Conservation (phyloP, 106 monocot genomes). For the Alisma plantagoaquatica region DNA sequence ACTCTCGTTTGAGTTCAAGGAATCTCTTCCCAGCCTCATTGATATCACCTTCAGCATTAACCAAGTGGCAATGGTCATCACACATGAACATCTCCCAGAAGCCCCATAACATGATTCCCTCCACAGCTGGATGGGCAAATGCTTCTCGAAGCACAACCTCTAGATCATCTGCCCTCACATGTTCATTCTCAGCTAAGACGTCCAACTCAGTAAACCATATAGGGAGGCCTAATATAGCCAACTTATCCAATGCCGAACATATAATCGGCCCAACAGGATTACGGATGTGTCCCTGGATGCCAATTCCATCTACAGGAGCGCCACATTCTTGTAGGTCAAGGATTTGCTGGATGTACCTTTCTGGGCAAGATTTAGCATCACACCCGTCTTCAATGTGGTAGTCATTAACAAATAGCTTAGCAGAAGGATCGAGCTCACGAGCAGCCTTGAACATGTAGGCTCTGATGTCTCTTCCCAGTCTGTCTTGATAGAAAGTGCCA, state of each 20-base stretch:
- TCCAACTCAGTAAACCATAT: constrained; percentile 96
- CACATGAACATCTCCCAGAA: constrained; percentile 83
- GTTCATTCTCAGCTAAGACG: constrained; percentile 52
- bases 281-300: constrained; percentile 67
- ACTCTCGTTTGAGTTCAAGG: constrained; percentile 65
- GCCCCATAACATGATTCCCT: constrained; percentile 82
- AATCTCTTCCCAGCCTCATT: constrained; percentile 79
- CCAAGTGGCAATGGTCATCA: constrained; percentile 57
- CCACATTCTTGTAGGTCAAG: constrained; percentile 77
- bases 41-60: constrained; percentile 66
- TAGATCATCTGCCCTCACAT: constrained; percentile 75
- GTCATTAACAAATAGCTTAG: constrained; percentile 76
- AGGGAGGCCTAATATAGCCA: constrained; percentile 67
- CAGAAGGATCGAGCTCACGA: constrained; percentile 49
- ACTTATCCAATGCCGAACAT: constrained; percentile 68
- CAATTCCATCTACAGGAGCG: constrained; percentile 69
- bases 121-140: constrained; percentile 78
- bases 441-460: constrained; percentile 62
- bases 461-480: constrained; percentile 54
- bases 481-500: constrained; percentile 76
- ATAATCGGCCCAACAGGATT: constrained; percentile 67
- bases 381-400: constrained; percentile 67
- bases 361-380: constrained; percentile 70
- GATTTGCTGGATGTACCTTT: constrained; percentile 65
- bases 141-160: constrained; percentile 79